Conservation (phyloP, 768 basidiomycete genomes). For the Lactifluus subvellereus region DNA sequence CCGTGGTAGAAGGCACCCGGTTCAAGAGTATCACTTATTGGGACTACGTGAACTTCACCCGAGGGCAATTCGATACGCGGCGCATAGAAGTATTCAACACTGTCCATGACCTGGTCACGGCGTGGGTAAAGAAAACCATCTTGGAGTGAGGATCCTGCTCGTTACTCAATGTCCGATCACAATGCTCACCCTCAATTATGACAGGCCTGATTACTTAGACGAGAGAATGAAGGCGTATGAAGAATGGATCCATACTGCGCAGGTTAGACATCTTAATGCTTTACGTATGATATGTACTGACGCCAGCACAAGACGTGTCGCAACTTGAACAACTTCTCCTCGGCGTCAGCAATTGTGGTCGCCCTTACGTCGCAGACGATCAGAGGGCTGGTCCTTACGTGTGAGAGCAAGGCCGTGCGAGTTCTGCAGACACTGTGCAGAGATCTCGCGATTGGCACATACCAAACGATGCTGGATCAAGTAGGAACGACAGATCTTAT, state of each 20-base stretch:
- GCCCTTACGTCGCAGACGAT: slow-evolving; percentile 5
- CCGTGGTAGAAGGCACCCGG: slow-evolving; percentile 11
- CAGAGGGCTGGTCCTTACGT: not conserved
- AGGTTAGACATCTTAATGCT: slow-evolving; percentile 6
- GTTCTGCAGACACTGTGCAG: not conserved
- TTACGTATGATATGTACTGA: not conserved
- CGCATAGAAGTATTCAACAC: slow-evolving; percentile 6
- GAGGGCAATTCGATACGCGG: not conserved
- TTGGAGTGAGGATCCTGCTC: not conserved
- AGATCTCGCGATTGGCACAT: not conserved
- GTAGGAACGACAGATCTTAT: not conserved
- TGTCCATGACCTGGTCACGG: slow-evolving; percentile 11
- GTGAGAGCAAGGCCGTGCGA: slow-evolving; percentile 3
- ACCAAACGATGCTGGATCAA: not conserved
- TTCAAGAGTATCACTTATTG: slow-evolving; percentile 15
- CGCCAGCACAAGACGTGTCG: not conserved
- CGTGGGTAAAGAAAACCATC: slow-evolving; percentile 4
- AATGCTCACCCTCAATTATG: not conserved
- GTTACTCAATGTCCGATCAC: not conserved
- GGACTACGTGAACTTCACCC: slow-evolving; percentile 17
- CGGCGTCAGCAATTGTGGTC: slow-evolving; percentile 7
- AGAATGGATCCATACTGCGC: slow-evolving; percentile 7
- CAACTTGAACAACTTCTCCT: slow-evolving; percentile 11
- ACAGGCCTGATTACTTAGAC: not conserved
- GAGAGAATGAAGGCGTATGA: slow-evolving; percentile 10